Conservation (phyloP, 345 rosid genomes). For the Eucalyptus globulus region DNA sequence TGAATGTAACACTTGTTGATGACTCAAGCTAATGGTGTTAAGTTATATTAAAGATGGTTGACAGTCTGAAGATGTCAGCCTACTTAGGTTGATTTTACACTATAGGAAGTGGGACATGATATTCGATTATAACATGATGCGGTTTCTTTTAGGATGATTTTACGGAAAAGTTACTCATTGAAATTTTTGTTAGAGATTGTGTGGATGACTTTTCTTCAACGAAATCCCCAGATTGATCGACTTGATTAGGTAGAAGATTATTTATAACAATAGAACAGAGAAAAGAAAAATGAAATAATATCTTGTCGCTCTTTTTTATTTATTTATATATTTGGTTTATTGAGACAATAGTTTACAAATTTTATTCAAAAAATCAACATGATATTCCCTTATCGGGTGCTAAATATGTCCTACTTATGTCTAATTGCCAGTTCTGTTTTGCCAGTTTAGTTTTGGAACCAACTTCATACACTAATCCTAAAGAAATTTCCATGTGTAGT, state of each 20-base stretch:
- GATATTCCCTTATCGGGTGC: not conserved
- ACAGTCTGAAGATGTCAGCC: not conserved
- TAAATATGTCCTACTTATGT: not conserved
- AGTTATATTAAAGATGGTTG: not conserved
- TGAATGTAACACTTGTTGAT: not conserved
- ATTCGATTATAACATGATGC: not conserved
- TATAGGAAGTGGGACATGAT: not conserved
- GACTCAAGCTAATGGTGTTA: not conserved
- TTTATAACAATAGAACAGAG: not conserved
- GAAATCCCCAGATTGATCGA: rapidly evolving
- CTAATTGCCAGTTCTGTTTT: rapidly evolving
- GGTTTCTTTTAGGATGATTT: not conserved
- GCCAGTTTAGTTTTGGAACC: not conserved
- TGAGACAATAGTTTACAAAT: not conserved
- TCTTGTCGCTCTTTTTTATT: not conserved
- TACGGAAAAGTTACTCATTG: not conserved
- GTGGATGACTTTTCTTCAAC: not conserved
- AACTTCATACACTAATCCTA: not conserved
- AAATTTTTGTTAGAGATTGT: not conserved
- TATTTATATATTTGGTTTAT: not conserved
- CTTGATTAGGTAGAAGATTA: not conserved
- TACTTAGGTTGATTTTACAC: not conserved
- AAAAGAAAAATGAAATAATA: not conserved
- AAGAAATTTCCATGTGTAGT: not conserved
- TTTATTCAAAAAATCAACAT: not conserved